These are phyloP conservation scores for Terfezia boudieri DNA, from an alignment of 495 filamentous ascomycete genomes.

Conservation along the genomic window DNA sequence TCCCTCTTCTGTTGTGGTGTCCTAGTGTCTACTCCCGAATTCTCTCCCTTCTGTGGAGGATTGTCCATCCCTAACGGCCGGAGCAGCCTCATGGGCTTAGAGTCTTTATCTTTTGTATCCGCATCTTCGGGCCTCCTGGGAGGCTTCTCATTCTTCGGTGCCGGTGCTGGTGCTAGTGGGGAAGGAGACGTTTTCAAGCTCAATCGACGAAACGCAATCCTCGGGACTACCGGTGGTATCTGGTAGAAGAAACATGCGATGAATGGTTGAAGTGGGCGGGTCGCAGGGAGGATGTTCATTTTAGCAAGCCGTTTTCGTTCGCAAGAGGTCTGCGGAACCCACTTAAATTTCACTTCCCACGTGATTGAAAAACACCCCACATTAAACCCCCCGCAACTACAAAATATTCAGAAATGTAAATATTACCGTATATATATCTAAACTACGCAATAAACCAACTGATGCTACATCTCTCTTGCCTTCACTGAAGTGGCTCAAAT, in stretches of 20 bases:
- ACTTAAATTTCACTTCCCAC: too few species aligned
- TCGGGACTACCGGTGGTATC: not conserved
- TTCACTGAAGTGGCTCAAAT: too few species aligned
- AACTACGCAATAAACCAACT: too few species aligned
- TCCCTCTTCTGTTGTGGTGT: constrained; percentile 44
- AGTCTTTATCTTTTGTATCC: not conserved
- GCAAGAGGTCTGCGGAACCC: too few species aligned
- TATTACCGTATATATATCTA: too few species aligned
- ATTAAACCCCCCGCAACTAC: too few species aligned
- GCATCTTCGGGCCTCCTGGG: too few species aligned
- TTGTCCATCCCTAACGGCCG: constrained; percentile 58
- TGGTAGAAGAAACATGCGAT: not conserved
- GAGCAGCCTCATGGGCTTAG: constrained; percentile 24
- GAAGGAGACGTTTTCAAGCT: not conserved
- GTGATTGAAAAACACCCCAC: too few species aligned
- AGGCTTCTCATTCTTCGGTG: not conserved
- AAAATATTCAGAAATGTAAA: too few species aligned
- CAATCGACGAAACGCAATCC: not conserved
- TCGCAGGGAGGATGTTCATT: not conserved
- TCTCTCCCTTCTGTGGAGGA: constrained; percentile 56
- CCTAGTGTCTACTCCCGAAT: constrained; percentile 50
- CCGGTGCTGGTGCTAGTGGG: not conserved
- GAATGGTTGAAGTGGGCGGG: not conserved
- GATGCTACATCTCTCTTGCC: too few species aligned
- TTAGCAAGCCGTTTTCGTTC: not conserved